These are phyloP conservation scores for Hansfordia pulvinata DNA, from an alignment of 2,329 filamentous ascomycete species.

Conservation along the genomic window DNA sequence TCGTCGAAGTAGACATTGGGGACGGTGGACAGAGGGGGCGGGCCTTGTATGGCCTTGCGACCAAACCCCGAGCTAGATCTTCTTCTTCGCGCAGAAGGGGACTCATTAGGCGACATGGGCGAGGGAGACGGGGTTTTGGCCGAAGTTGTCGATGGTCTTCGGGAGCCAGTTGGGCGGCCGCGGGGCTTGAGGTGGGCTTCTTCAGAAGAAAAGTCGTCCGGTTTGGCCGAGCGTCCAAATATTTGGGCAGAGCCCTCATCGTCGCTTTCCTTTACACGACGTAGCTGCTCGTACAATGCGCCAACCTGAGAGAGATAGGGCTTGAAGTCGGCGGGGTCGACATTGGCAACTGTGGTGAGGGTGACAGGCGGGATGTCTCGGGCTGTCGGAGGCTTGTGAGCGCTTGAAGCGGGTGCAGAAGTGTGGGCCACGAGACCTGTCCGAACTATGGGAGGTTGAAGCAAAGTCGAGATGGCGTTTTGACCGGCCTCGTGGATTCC, in stretches of 20 bases:
- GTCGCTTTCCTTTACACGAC: slow-evolving; percentile 65
- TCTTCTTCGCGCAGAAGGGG: too few species aligned
- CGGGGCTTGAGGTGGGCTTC: slow-evolving; percentile 34
- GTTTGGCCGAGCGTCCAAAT: slow-evolving; percentile 23
- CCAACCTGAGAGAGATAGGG: slow-evolving; percentile 79
- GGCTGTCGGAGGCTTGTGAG: slow-evolving; percentile 71
- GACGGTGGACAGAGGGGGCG: slow-evolving; percentile 82
- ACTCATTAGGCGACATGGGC: too few species aligned
- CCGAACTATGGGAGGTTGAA: slow-evolving; percentile 79
- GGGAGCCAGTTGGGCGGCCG: slow-evolving; percentile 21
- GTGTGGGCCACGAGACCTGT: slow-evolving; percentile 77
- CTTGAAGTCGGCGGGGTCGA: slow-evolving; percentile 69
- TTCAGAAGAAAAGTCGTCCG: slow-evolving; percentile 25
- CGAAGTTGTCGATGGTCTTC: slow-evolving; percentile 29
- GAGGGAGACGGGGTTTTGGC: slow-evolving; percentile 30
- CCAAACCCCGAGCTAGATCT: slow-evolving; percentile 32
- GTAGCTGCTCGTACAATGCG: slow-evolving; percentile 76
- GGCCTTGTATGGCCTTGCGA: slow-evolving; percentile 52
- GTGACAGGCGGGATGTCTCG: slow-evolving; percentile 89
- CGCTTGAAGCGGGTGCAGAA: slow-evolving; percentile 51
- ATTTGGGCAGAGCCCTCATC: slow-evolving; percentile 40
- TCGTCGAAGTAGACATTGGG: slow-evolving; percentile 90
- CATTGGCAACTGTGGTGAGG: slow-evolving; percentile 72
- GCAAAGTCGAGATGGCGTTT: slow-evolving; percentile 90
- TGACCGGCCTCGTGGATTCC: slow-evolving; percentile 64